These are phyloP conservation scores for Sugiyamaella floridensis DNA, from an alignment of 805 yeast species.

Conservation along the genomic window DNA sequence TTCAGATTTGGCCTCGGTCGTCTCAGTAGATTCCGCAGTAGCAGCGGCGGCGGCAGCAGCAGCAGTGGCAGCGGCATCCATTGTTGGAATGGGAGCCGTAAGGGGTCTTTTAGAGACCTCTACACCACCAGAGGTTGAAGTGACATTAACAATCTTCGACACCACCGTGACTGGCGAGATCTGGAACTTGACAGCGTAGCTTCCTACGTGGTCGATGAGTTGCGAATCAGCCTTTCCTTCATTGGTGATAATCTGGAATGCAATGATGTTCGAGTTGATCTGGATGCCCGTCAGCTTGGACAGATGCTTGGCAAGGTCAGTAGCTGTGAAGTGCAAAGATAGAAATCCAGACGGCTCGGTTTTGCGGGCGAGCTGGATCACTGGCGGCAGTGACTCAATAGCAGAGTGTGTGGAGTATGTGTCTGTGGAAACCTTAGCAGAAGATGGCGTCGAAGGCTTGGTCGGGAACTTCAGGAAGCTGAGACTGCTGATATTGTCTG, in stretches of 20 bases:
- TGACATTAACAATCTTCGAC: background rate
- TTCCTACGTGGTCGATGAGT: slow-evolving; percentile 8
- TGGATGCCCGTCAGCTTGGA: slow-evolving; percentile 12
- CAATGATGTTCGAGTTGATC: slow-evolving; percentile 5
- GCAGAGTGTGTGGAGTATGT: slow-evolving; percentile 10
- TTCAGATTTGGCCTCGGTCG: background rate
- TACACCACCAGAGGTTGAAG: background rate
- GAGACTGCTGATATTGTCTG: background rate
- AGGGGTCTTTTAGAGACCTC: slow-evolving; percentile 6
- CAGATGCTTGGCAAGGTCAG: slow-evolving; percentile 9
- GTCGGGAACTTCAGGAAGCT: slow-evolving; percentile 6
- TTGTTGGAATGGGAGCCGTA: slow-evolving; percentile 6
- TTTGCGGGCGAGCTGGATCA: slow-evolving; percentile 1
- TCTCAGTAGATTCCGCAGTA: background rate
- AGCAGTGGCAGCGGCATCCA: background rate
- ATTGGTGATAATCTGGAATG: slow-evolving; percentile 3
- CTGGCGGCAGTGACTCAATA: slow-evolving; percentile 10
- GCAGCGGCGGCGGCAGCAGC: slow-evolving; percentile 1
- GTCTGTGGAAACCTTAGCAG: background rate
- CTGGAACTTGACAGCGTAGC: slow-evolving; percentile 6
- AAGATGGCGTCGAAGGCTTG: background rate
- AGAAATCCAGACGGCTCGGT: slow-evolving; percentile 13
- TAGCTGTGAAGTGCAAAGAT: slow-evolving; percentile 2
- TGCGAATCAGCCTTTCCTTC: slow-evolving; percentile 4
- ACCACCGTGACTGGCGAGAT: slow-evolving; percentile 1